Percentiles rank a stretch among this genome's conserved stretches.
These are phyloP conservation scores for Keithomyces neogunnii DNA, from an alignment of 2,329 filamentous ascomycete genomes.

Conservation along the genomic window DNA sequence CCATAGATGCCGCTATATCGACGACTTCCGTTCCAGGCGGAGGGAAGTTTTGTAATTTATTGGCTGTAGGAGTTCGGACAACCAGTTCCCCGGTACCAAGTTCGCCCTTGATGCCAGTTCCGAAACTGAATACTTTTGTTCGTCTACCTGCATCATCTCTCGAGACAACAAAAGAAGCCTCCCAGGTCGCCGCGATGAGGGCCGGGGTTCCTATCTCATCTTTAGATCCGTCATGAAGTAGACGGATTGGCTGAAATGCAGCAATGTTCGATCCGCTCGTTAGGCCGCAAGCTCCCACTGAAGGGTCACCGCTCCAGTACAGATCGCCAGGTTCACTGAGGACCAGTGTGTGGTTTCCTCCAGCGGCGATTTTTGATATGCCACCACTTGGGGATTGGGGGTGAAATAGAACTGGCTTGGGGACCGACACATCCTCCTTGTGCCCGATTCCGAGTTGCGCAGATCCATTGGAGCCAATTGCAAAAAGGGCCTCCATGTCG, in stretches of 20 bases:
- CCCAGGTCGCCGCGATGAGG: conserved; percentile 68
- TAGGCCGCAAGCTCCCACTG: conserved; percentile 46
- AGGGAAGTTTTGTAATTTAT: conserved; percentile 53
- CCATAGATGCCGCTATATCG: conserved; percentile 64
- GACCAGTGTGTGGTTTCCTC: conserved; percentile 82
- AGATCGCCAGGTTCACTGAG: conserved; percentile 51
- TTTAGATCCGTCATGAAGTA: conserved; percentile 21
- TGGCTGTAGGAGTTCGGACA: conserved; percentile 37
- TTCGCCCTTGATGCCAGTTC: conserved; percentile 62
- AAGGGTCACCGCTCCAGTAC: conserved; percentile 56
- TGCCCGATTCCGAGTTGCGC: conserved; percentile 68
- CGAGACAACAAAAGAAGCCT: conserved; percentile 56
- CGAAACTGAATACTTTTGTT: conserved; percentile 52
- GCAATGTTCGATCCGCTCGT: conserved; percentile 17
- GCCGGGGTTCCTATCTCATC: conserved; percentile 19
- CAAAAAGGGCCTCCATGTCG: conserved; percentile 47
- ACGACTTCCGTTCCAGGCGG: conserved; percentile 48
- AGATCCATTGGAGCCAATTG: conserved; percentile 69
- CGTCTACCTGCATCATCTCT: conserved; percentile 33
- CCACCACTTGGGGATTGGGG: conserved; percentile 26
- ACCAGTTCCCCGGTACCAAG: conserved; percentile 53
- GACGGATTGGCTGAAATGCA: conserved; percentile 30
- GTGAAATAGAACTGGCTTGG: conserved; percentile 53
- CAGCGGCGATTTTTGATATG: conserved; percentile 42
- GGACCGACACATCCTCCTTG: conserved; percentile 60